Conservation (phyloP, 192 early-diverging fungal species). For the Podila verticillata region DNA sequence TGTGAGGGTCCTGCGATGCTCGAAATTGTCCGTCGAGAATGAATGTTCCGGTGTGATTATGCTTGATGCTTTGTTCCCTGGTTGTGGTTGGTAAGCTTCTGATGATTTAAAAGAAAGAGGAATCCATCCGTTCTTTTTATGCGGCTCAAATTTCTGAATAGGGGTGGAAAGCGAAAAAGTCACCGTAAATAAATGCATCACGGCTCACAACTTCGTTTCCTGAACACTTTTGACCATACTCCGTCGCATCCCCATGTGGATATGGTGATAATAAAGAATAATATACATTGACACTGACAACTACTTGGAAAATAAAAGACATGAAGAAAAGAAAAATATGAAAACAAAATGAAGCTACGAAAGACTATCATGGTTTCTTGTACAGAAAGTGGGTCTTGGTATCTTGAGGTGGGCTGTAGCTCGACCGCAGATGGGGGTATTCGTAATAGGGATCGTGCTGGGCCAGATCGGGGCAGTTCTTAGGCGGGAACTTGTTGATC, state of each 20-base stretch:
- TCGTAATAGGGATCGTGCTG: slow-evolving; percentile 46
- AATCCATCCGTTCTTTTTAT: too few species aligned
- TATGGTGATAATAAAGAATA: too few species aligned
- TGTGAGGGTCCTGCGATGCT: too few species aligned
- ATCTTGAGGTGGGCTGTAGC: slow-evolving; percentile 31
- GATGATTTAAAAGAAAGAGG: too few species aligned
- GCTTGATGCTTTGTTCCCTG: too few species aligned
- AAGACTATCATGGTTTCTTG: slow-evolving; percentile 16
- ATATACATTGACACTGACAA: not conserved
- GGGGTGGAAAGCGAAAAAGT: not conserved
- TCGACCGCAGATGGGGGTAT: slow-evolving; percentile 23
- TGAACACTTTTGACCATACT: too few species aligned
- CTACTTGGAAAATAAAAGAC: too few species aligned
- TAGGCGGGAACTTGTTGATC: slow-evolving; percentile 72
- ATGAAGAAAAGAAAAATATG: not conserved
- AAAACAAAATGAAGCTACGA: not conserved
- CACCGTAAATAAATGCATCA: not conserved
- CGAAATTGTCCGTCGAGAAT: too few species aligned
- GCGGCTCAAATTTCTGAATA: not conserved
- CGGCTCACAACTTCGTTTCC: too few species aligned
- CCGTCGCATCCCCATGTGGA: too few species aligned
- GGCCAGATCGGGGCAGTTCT: slow-evolving; percentile 46
- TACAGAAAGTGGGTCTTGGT: slow-evolving; percentile 25
- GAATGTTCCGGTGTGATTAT: too few species aligned
- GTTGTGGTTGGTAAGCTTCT: too few species aligned